phyloP scores from a whole-genome alignment of 768 basidiomycete genomes.

The Collybia nuda region DNA sequence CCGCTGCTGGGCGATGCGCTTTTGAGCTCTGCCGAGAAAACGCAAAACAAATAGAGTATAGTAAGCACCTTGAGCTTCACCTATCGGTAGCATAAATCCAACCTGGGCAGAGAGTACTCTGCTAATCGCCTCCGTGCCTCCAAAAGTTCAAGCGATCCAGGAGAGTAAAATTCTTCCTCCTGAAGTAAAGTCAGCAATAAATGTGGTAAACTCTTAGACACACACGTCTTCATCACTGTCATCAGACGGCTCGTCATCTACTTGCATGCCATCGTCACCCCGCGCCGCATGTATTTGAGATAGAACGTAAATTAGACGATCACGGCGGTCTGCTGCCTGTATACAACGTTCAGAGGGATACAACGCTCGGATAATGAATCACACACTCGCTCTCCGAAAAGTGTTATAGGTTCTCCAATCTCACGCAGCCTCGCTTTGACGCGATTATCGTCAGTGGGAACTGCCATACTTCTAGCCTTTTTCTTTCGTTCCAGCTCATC shows the following conservation, averaged over 20 bases:
- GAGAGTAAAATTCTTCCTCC: slow-evolving; percentile 96
- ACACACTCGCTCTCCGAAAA: slow-evolving; percentile 96
- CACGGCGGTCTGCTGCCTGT: slow-evolving; percentile 93
- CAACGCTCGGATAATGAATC: background rate
- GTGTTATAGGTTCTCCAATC: slow-evolving; percentile 94
- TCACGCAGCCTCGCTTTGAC: slow-evolving; percentile 89
- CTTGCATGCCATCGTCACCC: slow-evolving; percentile 76
- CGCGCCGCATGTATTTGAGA: slow-evolving; percentile 91
- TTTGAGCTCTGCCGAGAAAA: slow-evolving; percentile 83
- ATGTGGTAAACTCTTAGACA: slow-evolving; percentile 6
- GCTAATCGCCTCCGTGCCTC: slow-evolving; percentile 85
- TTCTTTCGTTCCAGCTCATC: slow-evolving; percentile 98
- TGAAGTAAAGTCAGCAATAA: slow-evolving; percentile 24
- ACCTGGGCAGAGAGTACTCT: slow-evolving; percentile 95
- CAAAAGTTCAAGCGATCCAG: slow-evolving; percentile 84
- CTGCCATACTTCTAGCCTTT: slow-evolving; percentile 88
- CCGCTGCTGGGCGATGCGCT: slow-evolving; percentile 89
- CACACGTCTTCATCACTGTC: slow-evolving; percentile 78
- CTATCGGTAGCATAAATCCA: slow-evolving; percentile 61
- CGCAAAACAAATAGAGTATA: slow-evolving; percentile 36
- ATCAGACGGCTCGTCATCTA: slow-evolving; percentile 68
- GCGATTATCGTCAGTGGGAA: slow-evolving; percentile 94
- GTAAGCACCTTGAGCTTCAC: slow-evolving; percentile 77
- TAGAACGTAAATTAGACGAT: slow-evolving; percentile 91
- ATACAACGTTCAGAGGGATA: slow-evolving; percentile 12